Percentiles rank a stretch among this genome's conserved stretches.
Conservation (phyloP, 768 basidiomycete genomes). For the Lyophyllum semitale region DNA sequence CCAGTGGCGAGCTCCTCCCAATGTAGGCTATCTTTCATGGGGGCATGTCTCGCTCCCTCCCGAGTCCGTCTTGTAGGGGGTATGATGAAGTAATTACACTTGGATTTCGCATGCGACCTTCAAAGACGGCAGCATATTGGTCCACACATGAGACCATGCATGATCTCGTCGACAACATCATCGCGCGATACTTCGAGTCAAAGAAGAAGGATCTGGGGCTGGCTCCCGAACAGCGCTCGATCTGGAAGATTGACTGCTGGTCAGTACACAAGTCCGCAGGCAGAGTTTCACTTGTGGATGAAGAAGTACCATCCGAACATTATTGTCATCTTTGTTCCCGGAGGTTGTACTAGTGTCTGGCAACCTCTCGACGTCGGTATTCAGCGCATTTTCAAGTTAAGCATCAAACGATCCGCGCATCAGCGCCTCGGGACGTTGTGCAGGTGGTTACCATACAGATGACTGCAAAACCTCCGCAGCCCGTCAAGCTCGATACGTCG, state of each 20-base stretch:
- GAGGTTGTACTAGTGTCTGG: constrained; percentile 31
- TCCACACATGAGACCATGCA: constrained; percentile 24
- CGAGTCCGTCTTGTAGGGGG: constrained; percentile 13
- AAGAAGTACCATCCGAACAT: constrained; percentile 24
- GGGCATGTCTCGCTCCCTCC: constrained; percentile 20
- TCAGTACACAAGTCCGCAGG: constrained; percentile 32
- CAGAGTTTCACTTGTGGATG: constrained; percentile 33
- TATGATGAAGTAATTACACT: constrained; percentile 19
- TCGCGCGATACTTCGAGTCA: constrained; percentile 21
- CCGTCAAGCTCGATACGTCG: not conserved
- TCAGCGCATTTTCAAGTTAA: constrained; percentile 37
- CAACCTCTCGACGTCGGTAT: constrained; percentile 39
- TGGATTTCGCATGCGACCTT: constrained; percentile 23
- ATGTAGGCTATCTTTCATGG: constrained; percentile 36
- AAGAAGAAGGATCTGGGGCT: constrained; percentile 13
- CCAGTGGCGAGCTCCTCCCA: constrained; percentile 26
- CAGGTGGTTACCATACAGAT: constrained; percentile 26
- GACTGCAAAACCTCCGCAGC: not conserved
- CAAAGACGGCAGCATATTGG: constrained; percentile 26
- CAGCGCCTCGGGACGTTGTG: constrained; percentile 36
- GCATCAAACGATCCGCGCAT: constrained; percentile 31
- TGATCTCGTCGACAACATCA: constrained; percentile 21
- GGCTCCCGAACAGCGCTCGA: constrained; percentile 12
- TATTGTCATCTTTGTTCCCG: constrained; percentile 30
- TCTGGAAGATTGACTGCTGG: constrained; percentile 27